Conservation (phyloP, 805 yeast genomes). For the Torulaspora gathmanii region DNA sequence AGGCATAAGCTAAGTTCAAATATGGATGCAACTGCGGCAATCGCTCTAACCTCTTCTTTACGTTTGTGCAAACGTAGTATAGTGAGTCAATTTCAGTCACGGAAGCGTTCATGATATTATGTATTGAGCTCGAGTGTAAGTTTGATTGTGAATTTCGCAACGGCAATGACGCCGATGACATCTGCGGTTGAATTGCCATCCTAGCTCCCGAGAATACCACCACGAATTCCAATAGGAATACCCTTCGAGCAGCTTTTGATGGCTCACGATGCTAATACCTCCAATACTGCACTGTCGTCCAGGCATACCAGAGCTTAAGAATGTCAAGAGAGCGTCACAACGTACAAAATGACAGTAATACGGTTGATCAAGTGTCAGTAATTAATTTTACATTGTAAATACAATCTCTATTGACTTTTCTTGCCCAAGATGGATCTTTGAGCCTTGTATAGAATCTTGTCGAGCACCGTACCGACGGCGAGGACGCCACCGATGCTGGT, state of each 20-base stretch:
- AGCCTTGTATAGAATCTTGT: slow-evolving; percentile 84
- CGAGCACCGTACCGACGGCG: slow-evolving; percentile 86
- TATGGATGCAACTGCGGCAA: slow-evolving; percentile 68
- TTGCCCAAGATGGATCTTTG: slow-evolving; percentile 55
- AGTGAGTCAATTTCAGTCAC: slow-evolving; percentile 64
- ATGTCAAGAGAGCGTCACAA: slow-evolving; percentile 1
- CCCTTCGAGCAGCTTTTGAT: not conserved
- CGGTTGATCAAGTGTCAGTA: slow-evolving; percentile 1
- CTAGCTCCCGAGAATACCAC: not conserved
- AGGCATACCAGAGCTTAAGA: slow-evolving; percentile 1
- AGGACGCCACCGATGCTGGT: slow-evolving; percentile 91
- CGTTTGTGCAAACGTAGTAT: slow-evolving; percentile 57
- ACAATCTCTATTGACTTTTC: slow-evolving; percentile 18
- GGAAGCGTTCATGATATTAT: slow-evolving; percentile 55
- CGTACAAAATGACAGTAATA: slow-evolving; percentile 13
- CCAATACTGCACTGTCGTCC: too few relatives aligned
- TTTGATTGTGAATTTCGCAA: slow-evolving; percentile 18
- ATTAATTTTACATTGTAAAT: not conserved
- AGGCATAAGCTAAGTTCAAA: slow-evolving; percentile 54
- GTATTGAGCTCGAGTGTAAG: slow-evolving; percentile 17
- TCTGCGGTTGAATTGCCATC: slow-evolving; percentile 13
- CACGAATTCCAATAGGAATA: not conserved
- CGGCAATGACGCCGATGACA: slow-evolving; percentile 17
- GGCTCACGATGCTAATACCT: not conserved
- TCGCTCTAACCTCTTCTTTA: slow-evolving; percentile 51